Percentiles rank a stretch among this genome's conserved stretches.
phyloP scores from a whole-genome alignment of 768 basidiomycete genomes.

The Leccinum aurantiacum region DNA sequence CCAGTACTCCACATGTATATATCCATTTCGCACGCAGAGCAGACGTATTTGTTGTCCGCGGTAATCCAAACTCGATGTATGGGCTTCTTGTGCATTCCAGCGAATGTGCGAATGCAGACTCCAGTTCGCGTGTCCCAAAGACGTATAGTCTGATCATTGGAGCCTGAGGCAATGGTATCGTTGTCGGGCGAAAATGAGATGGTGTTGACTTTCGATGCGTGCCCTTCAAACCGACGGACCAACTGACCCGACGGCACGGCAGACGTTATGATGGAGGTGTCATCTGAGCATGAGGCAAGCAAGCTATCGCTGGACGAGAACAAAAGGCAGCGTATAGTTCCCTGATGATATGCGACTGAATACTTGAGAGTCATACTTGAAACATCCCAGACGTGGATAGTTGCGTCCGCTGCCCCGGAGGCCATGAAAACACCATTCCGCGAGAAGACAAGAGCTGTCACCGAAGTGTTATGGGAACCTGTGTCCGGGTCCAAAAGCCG shows the following conservation, averaged over 20 bases:
- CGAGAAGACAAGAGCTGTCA: constrained; percentile 15
- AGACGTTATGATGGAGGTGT: constrained; percentile 15
- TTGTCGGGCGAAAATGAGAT: constrained; percentile 25
- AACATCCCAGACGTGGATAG: constrained; percentile 20
- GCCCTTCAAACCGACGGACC: constrained; percentile 17
- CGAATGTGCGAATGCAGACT: constrained; percentile 15
- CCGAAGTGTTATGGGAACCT: constrained; percentile 1
- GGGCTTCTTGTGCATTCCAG: constrained; percentile 17
- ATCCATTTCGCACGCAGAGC: constrained; percentile 16
- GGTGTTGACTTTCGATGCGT: constrained; percentile 16
- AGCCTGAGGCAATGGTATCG: constrained; percentile 21
- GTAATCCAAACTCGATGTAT: constrained; percentile 21
- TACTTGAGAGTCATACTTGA: constrained; percentile 2
- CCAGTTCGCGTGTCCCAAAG: constrained; percentile 26
- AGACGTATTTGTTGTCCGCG: constrained; percentile 12
- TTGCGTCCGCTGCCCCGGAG: constrained; percentile 16
- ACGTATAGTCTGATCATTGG: constrained; percentile 22
- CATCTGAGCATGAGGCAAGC: constrained; percentile 18
- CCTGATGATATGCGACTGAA: constrained; percentile 16
- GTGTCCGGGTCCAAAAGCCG: constrained; percentile 6
- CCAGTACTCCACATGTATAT: constrained; percentile 15
- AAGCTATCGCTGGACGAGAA: constrained; percentile 20
- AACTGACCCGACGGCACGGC: constrained; percentile 10
- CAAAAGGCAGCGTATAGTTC: constrained; percentile 15
- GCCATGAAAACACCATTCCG: constrained; percentile 10